These are phyloP conservation scores for Lactarius pseudohatsudake DNA, from an alignment of 768 basidiomycete genomes.

Conservation along the genomic window DNA sequence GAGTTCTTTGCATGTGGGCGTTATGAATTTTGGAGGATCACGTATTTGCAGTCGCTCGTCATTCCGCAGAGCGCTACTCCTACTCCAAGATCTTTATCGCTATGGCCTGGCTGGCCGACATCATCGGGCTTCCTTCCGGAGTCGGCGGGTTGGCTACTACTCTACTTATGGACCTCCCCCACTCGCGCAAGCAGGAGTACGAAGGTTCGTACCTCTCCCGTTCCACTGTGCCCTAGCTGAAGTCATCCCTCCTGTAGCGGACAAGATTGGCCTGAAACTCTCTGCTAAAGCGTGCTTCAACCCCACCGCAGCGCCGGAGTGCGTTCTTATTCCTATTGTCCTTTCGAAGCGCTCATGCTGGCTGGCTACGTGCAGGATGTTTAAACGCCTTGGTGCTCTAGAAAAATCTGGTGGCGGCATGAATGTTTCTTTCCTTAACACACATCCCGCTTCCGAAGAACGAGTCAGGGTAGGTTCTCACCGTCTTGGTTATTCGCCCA, in stretches of 20 bases:
- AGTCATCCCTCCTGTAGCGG: constrained; percentile 50
- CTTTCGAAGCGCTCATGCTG: not conserved
- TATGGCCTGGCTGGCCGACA: constrained; percentile 44
- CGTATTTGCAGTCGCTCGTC: constrained; percentile 47
- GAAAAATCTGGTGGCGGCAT: constrained; percentile 43
- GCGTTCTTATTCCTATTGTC: constrained; percentile 30
- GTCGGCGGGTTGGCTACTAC: constrained; percentile 49
- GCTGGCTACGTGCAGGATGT: constrained; percentile 47
- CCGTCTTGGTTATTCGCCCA: not conserved
- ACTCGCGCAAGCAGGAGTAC: constrained; percentile 76
- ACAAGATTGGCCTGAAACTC: constrained; percentile 78
- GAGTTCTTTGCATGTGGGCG: constrained; percentile 24
- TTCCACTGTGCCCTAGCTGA: not conserved
- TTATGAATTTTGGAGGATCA: not conserved
- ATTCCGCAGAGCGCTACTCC: constrained; percentile 52
- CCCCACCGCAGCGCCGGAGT: constrained; percentile 75
- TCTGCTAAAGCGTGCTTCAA: constrained; percentile 87
- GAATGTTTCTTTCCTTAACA: constrained; percentile 63
- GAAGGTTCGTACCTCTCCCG: constrained; percentile 55
- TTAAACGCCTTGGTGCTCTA: constrained; percentile 58
- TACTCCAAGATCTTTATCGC: constrained; percentile 43
- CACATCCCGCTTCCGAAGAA: constrained; percentile 75
- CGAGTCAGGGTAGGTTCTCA: constrained; percentile 61
- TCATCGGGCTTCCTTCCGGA: constrained; percentile 57
- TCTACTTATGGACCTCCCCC: constrained; percentile 69